Conservation (phyloP, 352 stramenopile genomes). For the Phytophthora hibernalis region DNA sequence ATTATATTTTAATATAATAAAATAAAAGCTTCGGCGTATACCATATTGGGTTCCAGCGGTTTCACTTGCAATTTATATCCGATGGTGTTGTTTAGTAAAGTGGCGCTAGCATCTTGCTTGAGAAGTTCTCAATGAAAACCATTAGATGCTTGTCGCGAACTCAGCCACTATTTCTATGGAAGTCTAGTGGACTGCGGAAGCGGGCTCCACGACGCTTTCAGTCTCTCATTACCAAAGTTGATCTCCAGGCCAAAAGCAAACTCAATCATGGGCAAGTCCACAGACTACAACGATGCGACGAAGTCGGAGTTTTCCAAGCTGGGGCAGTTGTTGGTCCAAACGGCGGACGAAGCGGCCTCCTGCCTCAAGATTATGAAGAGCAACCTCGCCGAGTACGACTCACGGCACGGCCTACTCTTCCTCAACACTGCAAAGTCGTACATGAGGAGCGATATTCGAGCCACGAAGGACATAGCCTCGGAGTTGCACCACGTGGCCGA, state of each 20-base stretch:
- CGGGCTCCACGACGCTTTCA: not conserved
- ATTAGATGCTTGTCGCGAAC: no score
- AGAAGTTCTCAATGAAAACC: no score
- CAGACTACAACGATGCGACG: slow-evolving; percentile 2
- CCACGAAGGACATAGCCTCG: slow-evolving; percentile 26
- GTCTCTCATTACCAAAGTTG: slow-evolving; percentile 20
- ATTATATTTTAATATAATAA: no score
- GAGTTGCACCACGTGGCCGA: slow-evolving; percentile 25
- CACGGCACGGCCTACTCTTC: slow-evolving; percentile 26
- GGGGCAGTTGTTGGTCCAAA: slow-evolving; percentile 26
- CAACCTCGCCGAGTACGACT: slow-evolving; percentile 34
- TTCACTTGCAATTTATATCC: no score
- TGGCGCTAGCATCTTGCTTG: no score
- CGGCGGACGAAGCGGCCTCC: slow-evolving; percentile 11
- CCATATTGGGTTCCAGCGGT: no score
- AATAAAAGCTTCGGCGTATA: no score
- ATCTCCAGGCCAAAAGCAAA: slow-evolving; percentile 5
- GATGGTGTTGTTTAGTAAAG: no score
- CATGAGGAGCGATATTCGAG: slow-evolving; percentile 29
- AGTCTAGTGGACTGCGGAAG: not conserved
- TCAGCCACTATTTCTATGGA: not conserved
- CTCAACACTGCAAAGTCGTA: slow-evolving; percentile 33
- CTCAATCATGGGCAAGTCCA: slow-evolving; percentile 30
- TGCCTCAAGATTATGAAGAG: slow-evolving; percentile 29
- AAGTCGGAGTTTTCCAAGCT: slow-evolving; percentile 28